Conservation (phyloP, 2,329 filamentous ascomycete genomes). For the Didymella lethalis region DNA sequence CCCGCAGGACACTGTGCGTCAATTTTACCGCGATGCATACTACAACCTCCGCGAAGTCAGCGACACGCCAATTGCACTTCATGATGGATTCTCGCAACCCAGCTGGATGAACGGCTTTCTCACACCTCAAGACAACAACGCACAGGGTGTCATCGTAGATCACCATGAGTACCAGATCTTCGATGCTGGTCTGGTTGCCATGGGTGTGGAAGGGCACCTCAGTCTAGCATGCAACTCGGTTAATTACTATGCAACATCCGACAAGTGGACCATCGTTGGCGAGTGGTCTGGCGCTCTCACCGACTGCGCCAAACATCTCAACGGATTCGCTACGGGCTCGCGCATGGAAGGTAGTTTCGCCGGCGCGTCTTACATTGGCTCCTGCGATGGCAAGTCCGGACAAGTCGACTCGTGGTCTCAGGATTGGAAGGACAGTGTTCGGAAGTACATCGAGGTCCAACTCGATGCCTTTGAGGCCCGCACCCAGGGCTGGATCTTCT, state of each 20-base stretch:
- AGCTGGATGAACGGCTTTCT: constrained; percentile 68
- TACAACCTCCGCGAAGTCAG: constrained; percentile 57
- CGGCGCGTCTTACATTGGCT: constrained; percentile 59
- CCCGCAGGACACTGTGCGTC: constrained; percentile 56
- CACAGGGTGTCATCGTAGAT: constrained; percentile 66
- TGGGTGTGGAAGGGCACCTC: constrained; percentile 62
- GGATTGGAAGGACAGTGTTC: constrained; percentile 55
- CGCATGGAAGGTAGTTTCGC: constrained; percentile 66
- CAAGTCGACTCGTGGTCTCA: constrained; percentile 58
- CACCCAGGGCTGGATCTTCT: constrained; percentile 64
- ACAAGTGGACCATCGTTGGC: constrained; percentile 72
- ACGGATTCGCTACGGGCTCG: constrained; percentile 59
- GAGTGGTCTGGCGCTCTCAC: constrained; percentile 74
- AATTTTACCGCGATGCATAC: constrained; percentile 65
- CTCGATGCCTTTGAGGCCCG: constrained; percentile 61
- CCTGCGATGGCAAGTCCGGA: constrained; percentile 61
- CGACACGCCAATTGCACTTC: constrained; percentile 61
- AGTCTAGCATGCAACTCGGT: constrained; percentile 63
- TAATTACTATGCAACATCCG: constrained; percentile 57
- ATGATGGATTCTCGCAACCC: constrained; percentile 64
- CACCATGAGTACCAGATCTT: constrained; percentile 75
- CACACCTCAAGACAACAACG: constrained; percentile 57
- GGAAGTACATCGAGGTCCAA: constrained; percentile 63
- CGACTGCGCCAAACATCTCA: constrained; percentile 61
- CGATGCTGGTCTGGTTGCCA: constrained; percentile 57